Evolutionary conservation across 148 eudicot species (phyloP), one percentile per base, ranked within the genome.

Genomic region (Dianthus caryophyllus): DNA sequence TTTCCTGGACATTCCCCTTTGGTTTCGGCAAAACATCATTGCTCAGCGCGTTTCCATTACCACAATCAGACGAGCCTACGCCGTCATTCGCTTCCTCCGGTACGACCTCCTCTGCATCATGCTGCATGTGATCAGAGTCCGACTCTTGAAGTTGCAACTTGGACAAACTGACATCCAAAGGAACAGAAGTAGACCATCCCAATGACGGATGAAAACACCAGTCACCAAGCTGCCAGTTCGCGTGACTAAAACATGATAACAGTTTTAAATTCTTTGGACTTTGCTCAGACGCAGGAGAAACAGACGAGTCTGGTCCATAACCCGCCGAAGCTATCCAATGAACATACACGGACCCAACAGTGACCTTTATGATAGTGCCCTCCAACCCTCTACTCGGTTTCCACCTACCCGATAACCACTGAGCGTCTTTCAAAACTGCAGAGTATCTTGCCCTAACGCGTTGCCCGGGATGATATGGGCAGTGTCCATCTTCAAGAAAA

Each of bases 301-400:
- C 82, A 31, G 96, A 85, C 66, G 96, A 94, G 61, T 90, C 89
- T 20, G 92, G 89, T 27, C 96, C 99, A 81, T 88, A 87, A 16
- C 97, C 96, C 67, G 99, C 89, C 73, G 99, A 95, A 47, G 97
- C 99, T 76, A 90, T 85, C 99, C 99, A 95, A 52, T 95, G 89
- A 74, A 90, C 77, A 68, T 86, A 95, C 6, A 85, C 96, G 0
- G 96, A 86, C 29, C 89, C 97, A 59, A 82, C 88, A 18, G 91
- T 77, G 51, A 95, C 97, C 73, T 86, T 88, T 14, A 77, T 90
- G 50, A 95, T 96, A 20, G 96, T 95, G 63, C 91, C 97, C 71
- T 95, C 97, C 49, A 84, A 61, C n/a, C 64, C 46, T 30, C 85
- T 78, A 71, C 81, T 83, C 10, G 89, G 80, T 85, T 82, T 95